Base-by-base conservation (phyloP, 2,329 filamentous ascomycete species). In the Aspergillus eucalypticola region DNA sequence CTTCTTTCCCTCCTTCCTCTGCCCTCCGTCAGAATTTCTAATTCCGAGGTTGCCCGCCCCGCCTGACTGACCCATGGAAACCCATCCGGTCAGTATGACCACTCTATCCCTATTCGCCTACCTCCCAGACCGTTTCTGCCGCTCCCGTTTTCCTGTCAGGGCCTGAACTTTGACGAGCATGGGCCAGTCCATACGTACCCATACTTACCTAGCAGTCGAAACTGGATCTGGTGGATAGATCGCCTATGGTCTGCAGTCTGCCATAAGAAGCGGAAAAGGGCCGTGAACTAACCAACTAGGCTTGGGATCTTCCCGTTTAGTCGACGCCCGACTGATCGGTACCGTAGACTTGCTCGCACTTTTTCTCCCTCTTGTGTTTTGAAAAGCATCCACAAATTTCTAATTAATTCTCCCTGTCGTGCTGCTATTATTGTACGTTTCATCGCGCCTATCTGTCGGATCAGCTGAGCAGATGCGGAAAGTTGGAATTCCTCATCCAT, bases 141-240 rank as follows among this genome's bases (percentile, higher is more conserved):
- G 62, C 64, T 64, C 66, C 66, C 61, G 64, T 67, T 64, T 63
- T 65, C 57, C 66, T 68, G 66, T 66, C 66, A 68, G 66, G 66
- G 66, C 62, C 60, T 66, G 60, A 66, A 67, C 61, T 60, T 62
- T 55, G 59, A 61, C 52, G 58, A 66, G 66, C 66, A 66, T 66
- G 63, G 66, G 60, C 65, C 64, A 68, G 62, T 58, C 54, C 53
- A 35, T 35, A 35, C 11, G 11, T 35, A 29, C 27, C 27, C 53
- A 35, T 35, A 35, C 11, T 35, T 35, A 29, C 27, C 27, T 29
- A 29, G 51, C 55, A 32, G 54, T 60, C 57, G 58, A 29, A 29
- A 61, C 55, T 61, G 54, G 52, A 50, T 39, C 56, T 46, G 48
- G 54, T 60, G 29, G 54, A 60, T 59, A 57, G 59, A 66, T 66